Conservation (phyloP, 495 filamentous ascomycete genomes). For the Filosporella fistucella region DNA sequence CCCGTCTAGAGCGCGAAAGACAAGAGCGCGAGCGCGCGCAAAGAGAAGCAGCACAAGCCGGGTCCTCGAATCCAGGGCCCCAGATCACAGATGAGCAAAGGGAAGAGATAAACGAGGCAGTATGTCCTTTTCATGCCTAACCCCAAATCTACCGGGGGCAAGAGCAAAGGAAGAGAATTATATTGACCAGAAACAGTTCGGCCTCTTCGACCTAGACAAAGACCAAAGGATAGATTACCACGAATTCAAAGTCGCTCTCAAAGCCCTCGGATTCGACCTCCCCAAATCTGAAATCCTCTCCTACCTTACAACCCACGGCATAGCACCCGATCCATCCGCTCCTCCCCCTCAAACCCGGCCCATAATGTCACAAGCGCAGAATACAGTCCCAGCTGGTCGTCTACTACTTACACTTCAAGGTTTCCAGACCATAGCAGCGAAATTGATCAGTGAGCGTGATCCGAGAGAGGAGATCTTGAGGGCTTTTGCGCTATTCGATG, state of each 20-base stretch:
- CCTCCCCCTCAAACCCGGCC: conserved; percentile 20
- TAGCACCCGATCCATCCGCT: conserved; percentile 34
- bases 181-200: conserved; percentile 56
- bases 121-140: too few relatives aligned
- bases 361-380: conserved; percentile 22
- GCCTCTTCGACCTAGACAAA: conserved; percentile 95
- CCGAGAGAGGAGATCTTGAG: conserved; percentile 87
- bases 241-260: conserved; percentile 95
- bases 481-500: conserved; percentile 85
- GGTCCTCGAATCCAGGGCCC: conserved; percentile 19
- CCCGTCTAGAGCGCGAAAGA: conserved; percentile 36
- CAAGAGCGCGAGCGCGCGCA: conserved; percentile 24
- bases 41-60: conserved; percentile 24
- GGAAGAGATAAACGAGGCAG: conserved; percentile 86
- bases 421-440: conserved; percentile 75
- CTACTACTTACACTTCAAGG: conserved; percentile 67
- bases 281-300: conserved; percentile 76
- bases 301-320: conserved; percentile 70
- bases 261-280: conserved; percentile 90
- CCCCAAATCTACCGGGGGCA: background rate
- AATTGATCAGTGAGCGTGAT: conserved; percentile 74
- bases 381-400: conserved; percentile 33
- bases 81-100: conserved; percentile 78
- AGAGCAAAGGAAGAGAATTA: background rate
- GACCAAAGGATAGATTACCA: conserved; percentile 94